phyloP scores from a whole-genome alignment of 192 early-diverging fungal species.

The Gamsiella multidivaricata region DNA sequence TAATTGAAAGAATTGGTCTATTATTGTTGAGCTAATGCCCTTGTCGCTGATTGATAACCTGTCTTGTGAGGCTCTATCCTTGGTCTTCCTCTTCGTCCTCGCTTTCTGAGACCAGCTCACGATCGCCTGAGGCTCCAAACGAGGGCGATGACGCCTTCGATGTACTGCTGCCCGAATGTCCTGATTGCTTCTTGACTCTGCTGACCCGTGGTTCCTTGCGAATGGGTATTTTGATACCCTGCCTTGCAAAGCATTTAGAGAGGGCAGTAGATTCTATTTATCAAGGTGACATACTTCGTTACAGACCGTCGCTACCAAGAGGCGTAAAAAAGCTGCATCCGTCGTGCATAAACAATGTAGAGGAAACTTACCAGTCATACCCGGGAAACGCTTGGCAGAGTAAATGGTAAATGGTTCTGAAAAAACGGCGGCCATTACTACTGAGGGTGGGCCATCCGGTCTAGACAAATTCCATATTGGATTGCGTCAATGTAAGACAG shows the following conservation, averaged over 20 bases:
- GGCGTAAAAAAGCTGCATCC: too few relatives aligned
- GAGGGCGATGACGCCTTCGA: not conserved
- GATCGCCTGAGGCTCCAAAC: not conserved
- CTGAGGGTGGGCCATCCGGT: slow-evolving; percentile 17
- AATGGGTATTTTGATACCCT: slow-evolving; percentile 85
- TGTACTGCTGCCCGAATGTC: not conserved
- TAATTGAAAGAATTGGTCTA: too few relatives aligned
- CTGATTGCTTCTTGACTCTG: slow-evolving; percentile 2
- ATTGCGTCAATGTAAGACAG: not conserved
- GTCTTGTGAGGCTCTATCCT: too few relatives aligned
- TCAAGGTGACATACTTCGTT: too few relatives aligned
- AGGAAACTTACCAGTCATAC: slow-evolving; percentile 69
- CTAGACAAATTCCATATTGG: not conserved
- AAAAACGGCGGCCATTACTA: slow-evolving; percentile 61
- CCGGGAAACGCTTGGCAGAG: slow-evolving; percentile 83
- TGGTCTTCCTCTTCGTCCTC: slow-evolving; percentile 24
- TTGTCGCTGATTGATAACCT: too few relatives aligned
- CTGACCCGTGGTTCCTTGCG: slow-evolving; percentile 62
- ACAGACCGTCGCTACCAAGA: too few relatives aligned
- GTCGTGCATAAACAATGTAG: not conserved
- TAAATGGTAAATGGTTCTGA: slow-evolving; percentile 76
- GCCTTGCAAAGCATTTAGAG: slow-evolving; percentile 76
- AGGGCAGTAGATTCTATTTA: slow-evolving; percentile 73
- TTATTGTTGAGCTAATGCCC: too few relatives aligned
- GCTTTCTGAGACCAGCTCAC: slow-evolving; percentile 6